Evolutionary conservation across 495 filamentous ascomycete species (phyloP).

Genomic region (Trypethelium eluteriae): DNA sequence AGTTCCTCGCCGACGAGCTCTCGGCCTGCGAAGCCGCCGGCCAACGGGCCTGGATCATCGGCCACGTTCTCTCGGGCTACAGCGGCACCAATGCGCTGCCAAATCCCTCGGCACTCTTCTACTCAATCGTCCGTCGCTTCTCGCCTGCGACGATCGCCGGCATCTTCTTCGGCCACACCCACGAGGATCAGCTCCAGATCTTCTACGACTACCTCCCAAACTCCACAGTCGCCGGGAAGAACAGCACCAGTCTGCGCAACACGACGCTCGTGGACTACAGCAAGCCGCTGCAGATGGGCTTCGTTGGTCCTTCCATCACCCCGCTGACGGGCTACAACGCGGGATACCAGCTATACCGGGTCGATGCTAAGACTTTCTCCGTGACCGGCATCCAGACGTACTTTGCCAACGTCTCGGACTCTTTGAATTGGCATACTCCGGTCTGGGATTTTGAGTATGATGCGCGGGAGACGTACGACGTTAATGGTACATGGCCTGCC

Average conservation of each 20-base stretch:
- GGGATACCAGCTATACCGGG: slow-evolving; percentile 48
- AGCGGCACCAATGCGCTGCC: slow-evolving; percentile 45
- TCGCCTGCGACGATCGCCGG: slow-evolving; percentile 49
- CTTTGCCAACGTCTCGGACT: slow-evolving; percentile 43
- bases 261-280: slow-evolving; percentile 26
- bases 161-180: slow-evolving; percentile 52
- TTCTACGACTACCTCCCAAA: slow-evolving; percentile 35
- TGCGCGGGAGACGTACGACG: slow-evolving; percentile 44
- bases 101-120: slow-evolving; percentile 47
- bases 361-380: slow-evolving; percentile 48
- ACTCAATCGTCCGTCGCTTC: slow-evolving; percentile 52
- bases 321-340: slow-evolving; percentile 50
- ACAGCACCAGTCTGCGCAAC: slow-evolving; percentile 38
- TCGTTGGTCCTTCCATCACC: slow-evolving; percentile 48
- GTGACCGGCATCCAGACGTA: slow-evolving; percentile 48
- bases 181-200: slow-evolving; percentile 48
- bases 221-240: slow-evolving; percentile 31
- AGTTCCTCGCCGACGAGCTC: slow-evolving; percentile 46
- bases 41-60: slow-evolving; percentile 51
- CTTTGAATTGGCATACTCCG: slow-evolving; percentile 36
- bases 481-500: slow-evolving; percentile 38
- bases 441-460: slow-evolving; percentile 48
- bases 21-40: slow-evolving; percentile 45
- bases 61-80: slow-evolving; percentile 47
- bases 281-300: slow-evolving; percentile 39